Conservation (phyloP, 371 early-diverging fungal species). For the Saksenaea vasiformis region DNA sequence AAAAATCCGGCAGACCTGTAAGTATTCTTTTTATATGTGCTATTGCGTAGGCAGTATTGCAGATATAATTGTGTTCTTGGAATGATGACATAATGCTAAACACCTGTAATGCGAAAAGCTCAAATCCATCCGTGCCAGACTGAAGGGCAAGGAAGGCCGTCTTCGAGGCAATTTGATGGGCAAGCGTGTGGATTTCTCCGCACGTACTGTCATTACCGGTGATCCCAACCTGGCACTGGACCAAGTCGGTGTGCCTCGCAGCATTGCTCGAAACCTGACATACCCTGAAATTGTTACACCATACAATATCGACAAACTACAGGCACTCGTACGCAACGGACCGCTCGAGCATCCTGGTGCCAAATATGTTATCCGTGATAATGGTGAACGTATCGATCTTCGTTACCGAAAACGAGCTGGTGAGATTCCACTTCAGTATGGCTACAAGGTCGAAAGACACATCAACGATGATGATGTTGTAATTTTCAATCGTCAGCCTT, state of each 20-base stretch:
- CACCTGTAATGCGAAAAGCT: conserved; percentile 44
- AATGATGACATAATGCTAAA: background rate
- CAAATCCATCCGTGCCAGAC: conserved; percentile 96
- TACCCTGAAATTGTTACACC: conserved; percentile 98
- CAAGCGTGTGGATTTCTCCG: conserved; percentile 99
- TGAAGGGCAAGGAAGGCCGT: conserved; percentile 99
- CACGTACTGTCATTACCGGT: conserved; percentile 99
- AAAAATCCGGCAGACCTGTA: conserved; percentile 97
- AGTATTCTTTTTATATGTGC: conserved; percentile 24
- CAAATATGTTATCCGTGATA: conserved; percentile 97
- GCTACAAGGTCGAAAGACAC: conserved; percentile 98
- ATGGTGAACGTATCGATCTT: conserved; percentile 97
- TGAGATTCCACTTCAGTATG: conserved; percentile 90
- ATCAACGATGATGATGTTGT: conserved; percentile 97
- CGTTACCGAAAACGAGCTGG: conserved; percentile 88
- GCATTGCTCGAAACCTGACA: conserved; percentile 98
- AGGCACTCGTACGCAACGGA: conserved; percentile 93
- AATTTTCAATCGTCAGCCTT: conserved; percentile 99
- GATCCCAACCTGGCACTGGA: conserved; percentile 98
- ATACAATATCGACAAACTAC: conserved; percentile 95
- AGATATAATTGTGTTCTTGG: background rate
- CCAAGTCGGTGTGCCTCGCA: conserved; percentile 99
- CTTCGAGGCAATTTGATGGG: conserved; percentile 99
- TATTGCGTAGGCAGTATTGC: background rate
- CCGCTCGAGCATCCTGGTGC: conserved; percentile 99